Evolutionary conservation across 164 flowering plant species (phyloP), one percentile per base, ranked within the genome.

Genomic region (Kalanchoe fedtschenkoi): DNA sequence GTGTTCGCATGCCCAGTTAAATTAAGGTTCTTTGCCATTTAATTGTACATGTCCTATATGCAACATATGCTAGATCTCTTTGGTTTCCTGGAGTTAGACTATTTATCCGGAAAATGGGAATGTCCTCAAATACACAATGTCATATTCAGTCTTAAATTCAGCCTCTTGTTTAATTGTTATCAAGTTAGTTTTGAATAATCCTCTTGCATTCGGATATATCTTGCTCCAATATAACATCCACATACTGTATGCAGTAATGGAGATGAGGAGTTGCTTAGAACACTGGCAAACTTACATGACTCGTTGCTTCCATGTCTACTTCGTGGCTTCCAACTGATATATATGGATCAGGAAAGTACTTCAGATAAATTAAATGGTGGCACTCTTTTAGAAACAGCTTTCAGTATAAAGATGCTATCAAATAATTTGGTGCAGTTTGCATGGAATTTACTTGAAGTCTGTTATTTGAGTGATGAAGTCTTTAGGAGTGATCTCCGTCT

Each of bases 281-380:
- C 78, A 58, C 84, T 91, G 47, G 85, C 87, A 43, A 81, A 74
- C 47, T 62, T 91, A 74, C 96, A 95, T 71, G 95, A 95, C 78
- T 81, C 83, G 46, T 62, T 95, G 73, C 71, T 91, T 44, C 97
- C 96, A 58, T 81, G 88, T 53, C 65, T 95, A 44, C 83, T 70
- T 26, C 73, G 65, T 21, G 96, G 95, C 7, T 81, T 93, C 38
- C 76, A 47, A 62, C 71, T 68, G 43, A 70, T 77, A 16, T 73
- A 73, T 29, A 59, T 69, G n/a, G 63, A 76, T 9, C 62, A 37
- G 62, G 73, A 68, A 38, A 72, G 76, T 68, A 67, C 51, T 47
- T 28, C 43, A 39, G 67, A 66, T 19, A 73, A 74, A 37, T 28
- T 67, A 61, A 39, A 63, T 41, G 65, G 61, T 33, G 75, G 71